Conservation (phyloP, 495 filamentous ascomycete species). For the Lasiosphaeria miniovina region DNA sequence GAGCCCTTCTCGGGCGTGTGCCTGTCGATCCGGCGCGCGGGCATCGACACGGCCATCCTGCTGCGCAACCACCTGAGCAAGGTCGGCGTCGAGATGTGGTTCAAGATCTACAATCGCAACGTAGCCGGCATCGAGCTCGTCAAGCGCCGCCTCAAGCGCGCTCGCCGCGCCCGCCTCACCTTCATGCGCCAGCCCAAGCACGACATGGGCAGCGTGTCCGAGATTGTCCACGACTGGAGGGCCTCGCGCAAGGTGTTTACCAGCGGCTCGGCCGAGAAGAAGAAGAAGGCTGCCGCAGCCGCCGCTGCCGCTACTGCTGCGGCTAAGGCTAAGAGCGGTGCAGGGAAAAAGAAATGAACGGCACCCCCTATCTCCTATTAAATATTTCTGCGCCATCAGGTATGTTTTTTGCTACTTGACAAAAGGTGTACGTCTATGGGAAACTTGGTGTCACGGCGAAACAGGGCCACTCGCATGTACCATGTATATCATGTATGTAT, state of each 20-base stretch:
- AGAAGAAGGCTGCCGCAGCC: slow-evolving; percentile 6
- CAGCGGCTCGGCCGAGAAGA: slow-evolving; percentile 12
- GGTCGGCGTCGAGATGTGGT: slow-evolving; percentile 96
- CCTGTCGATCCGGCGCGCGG: slow-evolving; percentile 76
- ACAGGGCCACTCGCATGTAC: too few species aligned
- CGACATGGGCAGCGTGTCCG: slow-evolving; percentile 44
- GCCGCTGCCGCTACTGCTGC: too few species aligned
- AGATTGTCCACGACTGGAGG: slow-evolving; percentile 45
- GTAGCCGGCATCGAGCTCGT: slow-evolving; percentile 91
- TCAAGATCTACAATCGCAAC: slow-evolving; percentile 86
- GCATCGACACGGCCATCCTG: slow-evolving; percentile 81
- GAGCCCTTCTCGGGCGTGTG: slow-evolving; percentile 89
- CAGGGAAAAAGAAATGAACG: too few species aligned
- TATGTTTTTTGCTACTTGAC: too few species aligned
- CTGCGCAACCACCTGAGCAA: slow-evolving; percentile 77
- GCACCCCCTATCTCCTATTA: too few species aligned
- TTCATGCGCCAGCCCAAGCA: slow-evolving; percentile 78
- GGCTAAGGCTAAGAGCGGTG: too few species aligned
- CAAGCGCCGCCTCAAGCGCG: slow-evolving; percentile 76
- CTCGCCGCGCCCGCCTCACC: slow-evolving; percentile 82
- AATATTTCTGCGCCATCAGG: too few species aligned
- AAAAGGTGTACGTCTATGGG: too few species aligned
- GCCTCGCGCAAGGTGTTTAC: slow-evolving; percentile 34
- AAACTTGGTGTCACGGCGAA: too few species aligned
- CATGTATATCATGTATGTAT: too few species aligned